Conservation (phyloP, 768 basidiomycete genomes). For the Tylopilus subfusipes region DNA sequence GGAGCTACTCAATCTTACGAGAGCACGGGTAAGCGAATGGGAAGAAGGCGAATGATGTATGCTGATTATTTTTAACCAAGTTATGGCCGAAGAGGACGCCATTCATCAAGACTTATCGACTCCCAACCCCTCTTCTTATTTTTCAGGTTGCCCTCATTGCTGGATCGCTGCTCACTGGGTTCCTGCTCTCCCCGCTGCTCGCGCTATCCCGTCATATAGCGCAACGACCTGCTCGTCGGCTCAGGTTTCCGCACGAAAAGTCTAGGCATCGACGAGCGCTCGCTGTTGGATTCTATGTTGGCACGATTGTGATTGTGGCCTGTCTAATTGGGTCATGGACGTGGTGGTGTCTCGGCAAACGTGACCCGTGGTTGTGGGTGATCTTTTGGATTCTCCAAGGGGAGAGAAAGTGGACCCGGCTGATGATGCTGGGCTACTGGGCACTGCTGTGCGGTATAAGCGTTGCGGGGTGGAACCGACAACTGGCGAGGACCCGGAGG, state of each 20-base stretch:
- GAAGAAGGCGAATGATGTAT: not conserved
- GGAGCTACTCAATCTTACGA: conserved; percentile 83
- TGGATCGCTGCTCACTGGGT: conserved; percentile 89
- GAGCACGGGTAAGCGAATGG: conserved; percentile 59
- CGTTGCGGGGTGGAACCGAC: conserved; percentile 93
- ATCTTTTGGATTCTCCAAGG: conserved; percentile 78
- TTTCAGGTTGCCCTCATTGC: conserved; percentile 93
- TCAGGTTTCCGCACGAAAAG: conserved; percentile 81
- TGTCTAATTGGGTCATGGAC: conserved; percentile 90
- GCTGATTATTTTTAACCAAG: conserved; percentile 36
- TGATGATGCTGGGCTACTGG: conserved; percentile 83
- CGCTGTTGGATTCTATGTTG: conserved; percentile 80
- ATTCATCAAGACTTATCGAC: conserved; percentile 87
- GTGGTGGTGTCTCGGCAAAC: conserved; percentile 74
- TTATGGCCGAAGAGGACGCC: conserved; percentile 76
- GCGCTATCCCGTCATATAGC: conserved; percentile 90
- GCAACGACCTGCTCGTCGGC: conserved; percentile 75
- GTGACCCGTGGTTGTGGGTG: conserved; percentile 88
- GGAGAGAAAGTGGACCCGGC: conserved; percentile 71
- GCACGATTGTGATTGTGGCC: conserved; percentile 70
- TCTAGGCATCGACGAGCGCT: conserved; percentile 75
- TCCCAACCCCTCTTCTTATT: conserved; percentile 87
- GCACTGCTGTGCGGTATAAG: conserved; percentile 72
- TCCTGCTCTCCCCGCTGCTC: conserved; percentile 90
- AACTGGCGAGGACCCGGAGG: conserved; percentile 72